Percentiles rank a stretch among this genome's conserved stretches.
These are phyloP conservation scores for Kazachstania africana DNA, from an alignment of 805 yeast species.

Conservation along the genomic window DNA sequence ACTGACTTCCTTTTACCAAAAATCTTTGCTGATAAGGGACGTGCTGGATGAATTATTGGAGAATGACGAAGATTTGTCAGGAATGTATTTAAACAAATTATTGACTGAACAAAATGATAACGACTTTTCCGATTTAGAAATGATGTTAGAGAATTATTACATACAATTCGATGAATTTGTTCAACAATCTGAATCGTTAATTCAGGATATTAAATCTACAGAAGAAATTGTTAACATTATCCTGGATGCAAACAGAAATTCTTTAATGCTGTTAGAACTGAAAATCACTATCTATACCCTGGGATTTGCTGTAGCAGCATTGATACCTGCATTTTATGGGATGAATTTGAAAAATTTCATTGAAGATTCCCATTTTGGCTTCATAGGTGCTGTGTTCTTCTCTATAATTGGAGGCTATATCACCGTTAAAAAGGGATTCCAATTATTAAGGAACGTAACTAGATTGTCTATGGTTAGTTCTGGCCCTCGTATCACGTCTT, in stretches of 20 bases:
- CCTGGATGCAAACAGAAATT: constrained; percentile 81
- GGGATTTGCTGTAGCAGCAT: constrained; percentile 76
- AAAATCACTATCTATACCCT: constrained; percentile 74
- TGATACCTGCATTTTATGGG: constrained; percentile 81
- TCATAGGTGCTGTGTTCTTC: constrained; percentile 40
- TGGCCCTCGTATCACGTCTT: neutral
- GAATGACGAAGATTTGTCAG: constrained; percentile 73
- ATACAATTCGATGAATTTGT: constrained; percentile 89
- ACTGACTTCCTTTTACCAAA: constrained; percentile 63
- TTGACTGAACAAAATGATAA: constrained; percentile 9
- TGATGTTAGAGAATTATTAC: constrained; percentile 79
- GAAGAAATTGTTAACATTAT: constrained; percentile 90
- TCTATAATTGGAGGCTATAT: constrained; percentile 43
- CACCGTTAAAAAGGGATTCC: constrained; percentile 46
- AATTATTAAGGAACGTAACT: constrained; percentile 48
- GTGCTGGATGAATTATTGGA: constrained; percentile 77
- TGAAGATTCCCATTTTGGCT: constrained; percentile 57
- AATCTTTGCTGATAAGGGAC: constrained; percentile 61
- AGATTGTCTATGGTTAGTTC: constrained; percentile 52
- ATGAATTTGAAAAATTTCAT: constrained; percentile 74
- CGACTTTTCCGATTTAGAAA: constrained; percentile 67
- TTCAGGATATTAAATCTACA: constrained; percentile 76
- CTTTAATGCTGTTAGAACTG: constrained; percentile 76
- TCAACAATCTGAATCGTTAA: constrained; percentile 75
- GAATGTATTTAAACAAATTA: constrained; percentile 51